Evolutionary conservation across 1,284 basidiomycete genomes (phyloP).

Genomic region (Ustilago bromivora): DNA sequence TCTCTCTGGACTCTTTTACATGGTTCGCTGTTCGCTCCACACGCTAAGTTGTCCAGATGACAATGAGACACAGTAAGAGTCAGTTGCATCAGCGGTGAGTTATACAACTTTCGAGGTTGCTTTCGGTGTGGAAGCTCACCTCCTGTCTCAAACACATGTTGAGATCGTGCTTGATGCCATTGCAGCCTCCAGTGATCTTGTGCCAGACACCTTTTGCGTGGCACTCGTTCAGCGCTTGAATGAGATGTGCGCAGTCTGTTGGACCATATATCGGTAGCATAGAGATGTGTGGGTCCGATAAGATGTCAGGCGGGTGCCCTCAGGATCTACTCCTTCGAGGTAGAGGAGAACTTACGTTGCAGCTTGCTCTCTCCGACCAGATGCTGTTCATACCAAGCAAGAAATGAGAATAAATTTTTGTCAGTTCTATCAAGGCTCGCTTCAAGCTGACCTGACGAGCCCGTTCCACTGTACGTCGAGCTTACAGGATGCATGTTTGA

Average conservation of each 20-base stretch:
- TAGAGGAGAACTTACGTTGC: constrained; percentile 33
- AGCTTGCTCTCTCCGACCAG: constrained; percentile 52
- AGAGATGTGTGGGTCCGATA: not conserved
- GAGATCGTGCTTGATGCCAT: constrained; percentile 58
- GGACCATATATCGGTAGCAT: not conserved
- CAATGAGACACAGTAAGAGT: not conserved
- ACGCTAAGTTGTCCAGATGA: constrained; percentile 16
- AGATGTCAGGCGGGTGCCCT: not conserved
- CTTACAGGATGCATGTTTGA: constrained; percentile 39
- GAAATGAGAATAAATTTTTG: not conserved
- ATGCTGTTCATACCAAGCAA: constrained; percentile 24
- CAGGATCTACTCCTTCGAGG: not conserved
- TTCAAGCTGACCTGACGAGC: not conserved
- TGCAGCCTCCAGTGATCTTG: constrained; percentile 57
- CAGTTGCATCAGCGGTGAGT: not conserved
- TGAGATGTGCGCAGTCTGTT: constrained; percentile 55
- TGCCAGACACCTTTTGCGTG: constrained; percentile 48
- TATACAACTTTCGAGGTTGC: not conserved
- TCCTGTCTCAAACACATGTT: constrained; percentile 58
- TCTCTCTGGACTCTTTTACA: constrained; percentile 35
- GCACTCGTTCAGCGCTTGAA: constrained; percentile 54
- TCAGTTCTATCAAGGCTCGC: not conserved
- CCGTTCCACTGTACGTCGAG: constrained; percentile 1
- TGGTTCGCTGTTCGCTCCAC: constrained; percentile 44
- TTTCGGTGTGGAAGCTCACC: constrained; percentile 25